A percentile compares a stretch with the other conserved stretches of the same genome.
These are phyloP conservation scores for Dactylellina sp. DNA, from an alignment of 2,329 filamentous ascomycete genomes.

Conservation along the genomic window DNA sequence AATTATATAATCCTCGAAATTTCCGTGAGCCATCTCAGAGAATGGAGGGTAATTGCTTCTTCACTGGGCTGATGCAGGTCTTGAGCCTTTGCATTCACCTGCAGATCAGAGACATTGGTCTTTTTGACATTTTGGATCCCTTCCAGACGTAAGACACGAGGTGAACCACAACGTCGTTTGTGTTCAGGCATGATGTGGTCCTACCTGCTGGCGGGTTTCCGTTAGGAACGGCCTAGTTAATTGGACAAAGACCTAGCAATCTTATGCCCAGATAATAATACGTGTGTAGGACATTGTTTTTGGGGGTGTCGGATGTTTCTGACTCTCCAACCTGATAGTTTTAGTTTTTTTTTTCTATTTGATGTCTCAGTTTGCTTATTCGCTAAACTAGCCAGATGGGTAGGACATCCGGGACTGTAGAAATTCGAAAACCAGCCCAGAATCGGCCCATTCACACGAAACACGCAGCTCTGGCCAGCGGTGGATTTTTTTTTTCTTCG, in stretches of 20 bases:
- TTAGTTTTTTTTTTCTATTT: slow-evolving; percentile 24
- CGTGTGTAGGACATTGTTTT: slow-evolving; percentile 30
- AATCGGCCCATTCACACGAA: slow-evolving; percentile 55
- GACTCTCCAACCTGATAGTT: slow-evolving; percentile 4
- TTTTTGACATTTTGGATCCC: slow-evolving; percentile 32
- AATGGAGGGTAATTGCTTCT: slow-evolving; percentile 32
- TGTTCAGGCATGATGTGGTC: not conserved
- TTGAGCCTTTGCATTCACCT: slow-evolving; percentile 27
- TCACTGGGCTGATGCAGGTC: slow-evolving; percentile 51
- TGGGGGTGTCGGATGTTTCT: slow-evolving; percentile 28
- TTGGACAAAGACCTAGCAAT: slow-evolving; percentile 1
- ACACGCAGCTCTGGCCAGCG: slow-evolving; percentile 36
- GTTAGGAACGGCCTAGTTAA: not conserved
- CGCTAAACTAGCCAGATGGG: slow-evolving; percentile 31
- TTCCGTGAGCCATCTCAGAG: slow-evolving; percentile 16
- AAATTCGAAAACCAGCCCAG: slow-evolving; percentile 38
- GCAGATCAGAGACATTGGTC: slow-evolving; percentile 49
- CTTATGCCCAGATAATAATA: not conserved
- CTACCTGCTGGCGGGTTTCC: not conserved
- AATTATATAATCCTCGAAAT: slow-evolving; percentile 48
- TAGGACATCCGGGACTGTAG: slow-evolving; percentile 32
- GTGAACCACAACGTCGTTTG: slow-evolving; percentile 33
- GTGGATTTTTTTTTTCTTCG: slow-evolving; percentile 20
- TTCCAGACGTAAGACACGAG: slow-evolving; percentile 31
- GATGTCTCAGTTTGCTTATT: slow-evolving; percentile 57